A percentile compares a stretch with the other conserved stretches of the same genome.
Conservation (phyloP, 257 asterid genomes). For the Solanum tarijense region DNA sequence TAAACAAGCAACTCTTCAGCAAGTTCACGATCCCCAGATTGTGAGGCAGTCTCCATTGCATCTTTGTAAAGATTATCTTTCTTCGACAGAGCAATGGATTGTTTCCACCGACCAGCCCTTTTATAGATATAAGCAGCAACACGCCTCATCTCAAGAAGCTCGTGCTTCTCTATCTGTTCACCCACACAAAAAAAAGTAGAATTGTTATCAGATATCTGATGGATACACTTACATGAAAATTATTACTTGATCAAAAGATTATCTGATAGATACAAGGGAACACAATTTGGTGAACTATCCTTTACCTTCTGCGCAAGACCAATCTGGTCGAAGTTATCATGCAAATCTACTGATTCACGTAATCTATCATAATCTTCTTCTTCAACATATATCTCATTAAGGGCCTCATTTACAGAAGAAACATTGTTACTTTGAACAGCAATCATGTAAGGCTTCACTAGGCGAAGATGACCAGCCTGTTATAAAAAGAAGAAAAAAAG, state of each 20-base stretch:
- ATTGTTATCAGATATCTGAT: not conserved
- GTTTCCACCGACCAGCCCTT: constrained; percentile 99
- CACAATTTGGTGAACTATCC: not conserved
- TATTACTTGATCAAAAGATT: not conserved
- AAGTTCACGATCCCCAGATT: constrained; percentile 98
- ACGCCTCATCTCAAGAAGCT: constrained; percentile 99
- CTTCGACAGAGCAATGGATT: constrained; percentile 92
- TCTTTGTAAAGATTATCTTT: constrained; percentile 93
- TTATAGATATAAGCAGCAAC: constrained; percentile 97
- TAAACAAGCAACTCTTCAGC: constrained; percentile 97
- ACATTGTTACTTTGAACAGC: constrained; percentile 99
- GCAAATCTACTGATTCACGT: constrained; percentile 89
- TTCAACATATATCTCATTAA: constrained; percentile 91
- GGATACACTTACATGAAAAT: not conserved
- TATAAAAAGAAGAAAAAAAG: constrained; percentile 10
- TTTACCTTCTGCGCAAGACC: constrained; percentile 97
- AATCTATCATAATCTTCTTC: constrained; percentile 97
- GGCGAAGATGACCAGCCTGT: constrained; percentile 93
- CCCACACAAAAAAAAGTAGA: not conserved
- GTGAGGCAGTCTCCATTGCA: constrained; percentile 99
- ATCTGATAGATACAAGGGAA: not conserved
- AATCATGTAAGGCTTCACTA: constrained; percentile 95
- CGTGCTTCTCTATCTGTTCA: constrained; percentile 92
- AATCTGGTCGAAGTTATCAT: constrained; percentile 94
- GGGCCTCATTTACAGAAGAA: constrained; percentile 97